Evolutionary conservation across 2,329 filamentous ascomycete genomes (phyloP).

Genomic region (Penicillium oxalicum): DNA sequence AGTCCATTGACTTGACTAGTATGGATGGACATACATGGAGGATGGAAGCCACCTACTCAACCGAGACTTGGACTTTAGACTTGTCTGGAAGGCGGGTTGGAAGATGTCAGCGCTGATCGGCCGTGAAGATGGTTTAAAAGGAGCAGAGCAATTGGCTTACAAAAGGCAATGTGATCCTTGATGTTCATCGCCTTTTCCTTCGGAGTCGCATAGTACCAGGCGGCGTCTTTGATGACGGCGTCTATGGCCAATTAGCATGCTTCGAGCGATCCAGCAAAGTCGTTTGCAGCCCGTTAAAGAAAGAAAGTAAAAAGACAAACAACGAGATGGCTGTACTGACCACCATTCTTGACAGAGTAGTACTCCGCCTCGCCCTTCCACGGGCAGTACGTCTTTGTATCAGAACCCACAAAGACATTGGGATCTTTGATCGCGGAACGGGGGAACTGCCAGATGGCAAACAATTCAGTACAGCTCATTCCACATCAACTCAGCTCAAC

Average conservation of each 20-base stretch:
- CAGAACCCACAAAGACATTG: conserved; percentile 41
- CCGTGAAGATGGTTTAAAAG: no score
- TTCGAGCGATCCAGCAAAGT: no score
- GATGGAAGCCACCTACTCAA: not conserved
- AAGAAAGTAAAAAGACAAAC: not conserved
- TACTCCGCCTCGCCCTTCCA: conserved; percentile 57
- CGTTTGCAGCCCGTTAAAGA: no score
- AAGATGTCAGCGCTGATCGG: no score
- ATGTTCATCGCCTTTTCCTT: conserved; percentile 47
- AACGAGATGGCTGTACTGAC: conserved; percentile 20
- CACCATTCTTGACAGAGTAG: conserved; percentile 49
- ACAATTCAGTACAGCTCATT: not conserved
- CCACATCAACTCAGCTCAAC: no score
- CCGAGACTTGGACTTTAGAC: conserved; percentile 4
- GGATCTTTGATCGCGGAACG: conserved; percentile 42
- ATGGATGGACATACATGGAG: not conserved
- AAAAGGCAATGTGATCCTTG: conserved; percentile 54
- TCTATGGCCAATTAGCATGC: conserved; percentile 23
- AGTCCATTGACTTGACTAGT: not conserved
- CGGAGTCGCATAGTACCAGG: conserved; percentile 54
- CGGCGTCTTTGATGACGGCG: conserved; percentile 47
- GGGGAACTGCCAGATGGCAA: conserved; percentile 34
- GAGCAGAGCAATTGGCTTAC: conserved; percentile 34
- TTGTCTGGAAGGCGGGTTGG: not conserved
- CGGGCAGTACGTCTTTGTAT: conserved; percentile 46